phyloP scores from a whole-genome alignment of 768 basidiomycete species.

The Mycena chlorophos region DNA sequence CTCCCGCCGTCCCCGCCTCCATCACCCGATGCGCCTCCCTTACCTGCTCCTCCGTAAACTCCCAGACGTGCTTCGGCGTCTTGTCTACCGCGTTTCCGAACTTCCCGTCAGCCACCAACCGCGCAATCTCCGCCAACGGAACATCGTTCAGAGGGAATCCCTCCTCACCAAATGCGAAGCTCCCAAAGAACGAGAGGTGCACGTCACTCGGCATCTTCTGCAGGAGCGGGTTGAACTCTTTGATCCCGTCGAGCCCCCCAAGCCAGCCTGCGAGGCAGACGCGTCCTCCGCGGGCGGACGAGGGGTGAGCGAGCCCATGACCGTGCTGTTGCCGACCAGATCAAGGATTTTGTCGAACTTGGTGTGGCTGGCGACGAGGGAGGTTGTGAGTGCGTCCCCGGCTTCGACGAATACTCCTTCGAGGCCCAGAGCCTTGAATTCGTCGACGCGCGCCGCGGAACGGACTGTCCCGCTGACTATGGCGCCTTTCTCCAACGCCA shows the following conservation, averaged over 20 bases:
- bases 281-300: constrained; percentile 14
- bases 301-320: constrained; percentile 23
- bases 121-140: constrained; percentile 17
- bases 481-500: constrained; percentile 21
- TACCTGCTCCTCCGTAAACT: constrained; percentile 17
- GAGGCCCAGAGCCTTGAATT: constrained; percentile 17
- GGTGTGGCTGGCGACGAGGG: not conserved
- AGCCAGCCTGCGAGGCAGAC: constrained; percentile 23
- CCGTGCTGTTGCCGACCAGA: constrained; percentile 24
- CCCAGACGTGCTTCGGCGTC: constrained; percentile 21
- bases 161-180: constrained; percentile 22
- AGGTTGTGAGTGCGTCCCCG: constrained; percentile 3
- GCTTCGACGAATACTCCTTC: constrained; percentile 15
- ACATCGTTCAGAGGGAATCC: constrained; percentile 25
- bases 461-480: constrained; percentile 23
- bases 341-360: constrained; percentile 25
- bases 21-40: constrained; percentile 21
- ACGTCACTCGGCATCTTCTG: constrained; percentile 25
- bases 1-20: constrained; percentile 20
- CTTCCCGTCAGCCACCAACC: constrained; percentile 16
- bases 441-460: constrained; percentile 13
- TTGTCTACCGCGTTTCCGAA: constrained; percentile 12
- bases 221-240: constrained; percentile 24
- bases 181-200: constrained; percentile 25
- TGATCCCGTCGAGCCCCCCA: constrained; percentile 21